Conservation (phyloP, 208 protist genomes). For the Novymonas esmeraldas region DNA sequence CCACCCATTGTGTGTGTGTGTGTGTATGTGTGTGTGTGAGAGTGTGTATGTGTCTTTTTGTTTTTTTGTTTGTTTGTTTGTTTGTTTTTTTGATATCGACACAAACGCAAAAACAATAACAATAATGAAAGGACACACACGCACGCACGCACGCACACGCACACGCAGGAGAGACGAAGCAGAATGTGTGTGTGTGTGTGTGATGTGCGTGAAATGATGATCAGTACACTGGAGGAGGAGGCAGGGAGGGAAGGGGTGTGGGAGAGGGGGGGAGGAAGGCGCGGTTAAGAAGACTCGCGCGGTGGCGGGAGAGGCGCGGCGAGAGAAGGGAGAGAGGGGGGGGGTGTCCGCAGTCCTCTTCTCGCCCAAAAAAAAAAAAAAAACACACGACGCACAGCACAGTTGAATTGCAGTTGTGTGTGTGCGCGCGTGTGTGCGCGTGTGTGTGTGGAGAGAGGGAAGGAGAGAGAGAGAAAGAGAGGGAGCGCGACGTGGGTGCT, state of each 20-base stretch:
- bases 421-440: not conserved
- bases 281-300: no score
- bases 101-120: not conserved
- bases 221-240: not conserved
- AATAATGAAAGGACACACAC: conserved; percentile 3
- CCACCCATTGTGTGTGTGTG: conserved; percentile 23
- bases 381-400: no score
- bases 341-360: no score
- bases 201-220: not conserved
- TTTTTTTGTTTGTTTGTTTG: not conserved
- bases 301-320: no score
- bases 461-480: conserved; percentile 1
- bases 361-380: no score
- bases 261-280: no score
- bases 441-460: not conserved
- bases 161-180: no score
- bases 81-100: not conserved
- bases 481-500: not conserved
- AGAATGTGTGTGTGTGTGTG: not conserved
- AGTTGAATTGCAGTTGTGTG: not conserved
- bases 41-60: not conserved
- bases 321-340: no score
- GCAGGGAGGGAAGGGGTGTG: not conserved
- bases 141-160: no score
- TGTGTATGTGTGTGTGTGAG: not conserved